A percentile compares a stretch with the other conserved stretches of the same genome.
Conservation (phyloP, 2,329 filamentous ascomycete species). For the Claviceps digitariae region DNA sequence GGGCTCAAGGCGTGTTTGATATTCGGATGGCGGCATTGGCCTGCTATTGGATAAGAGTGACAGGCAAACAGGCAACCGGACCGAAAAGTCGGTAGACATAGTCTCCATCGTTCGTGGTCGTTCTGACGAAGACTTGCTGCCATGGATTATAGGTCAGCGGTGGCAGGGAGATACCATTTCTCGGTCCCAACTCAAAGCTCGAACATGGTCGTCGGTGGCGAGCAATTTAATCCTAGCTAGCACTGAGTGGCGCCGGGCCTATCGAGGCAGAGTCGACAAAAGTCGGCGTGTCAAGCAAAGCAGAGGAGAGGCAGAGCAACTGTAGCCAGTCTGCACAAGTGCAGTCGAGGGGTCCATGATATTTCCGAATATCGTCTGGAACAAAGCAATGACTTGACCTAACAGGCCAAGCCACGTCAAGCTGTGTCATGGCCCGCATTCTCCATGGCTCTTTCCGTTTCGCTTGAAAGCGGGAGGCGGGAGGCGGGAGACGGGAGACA, state of each 20-base stretch:
- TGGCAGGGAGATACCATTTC: neutral
- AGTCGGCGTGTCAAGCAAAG: neutral
- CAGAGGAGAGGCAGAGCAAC: neutral
- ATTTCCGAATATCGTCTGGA: neutral
- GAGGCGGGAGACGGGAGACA: slow-evolving; percentile 1
- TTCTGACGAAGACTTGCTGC: neutral
- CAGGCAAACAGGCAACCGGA: slow-evolving; percentile 7
- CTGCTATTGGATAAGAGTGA: slow-evolving; percentile 3
- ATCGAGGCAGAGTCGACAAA: neutral
- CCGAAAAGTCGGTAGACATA: slow-evolving; percentile 7
- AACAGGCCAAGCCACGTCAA: slow-evolving; percentile 4
- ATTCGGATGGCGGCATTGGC: slow-evolving; percentile 6
- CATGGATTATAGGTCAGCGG: neutral
- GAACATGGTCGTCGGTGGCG: neutral
- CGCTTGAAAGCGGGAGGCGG: neutral
- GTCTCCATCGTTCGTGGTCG: neutral
- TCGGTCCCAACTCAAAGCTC: neutral
- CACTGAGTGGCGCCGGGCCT: neutral
- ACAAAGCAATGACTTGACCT: neutral
- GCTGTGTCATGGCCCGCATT: slow-evolving; percentile 1
- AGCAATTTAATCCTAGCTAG: neutral
- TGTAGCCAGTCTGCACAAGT: neutral
- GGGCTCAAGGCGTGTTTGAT: slow-evolving; percentile 3
- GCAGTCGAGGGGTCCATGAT: neutral
- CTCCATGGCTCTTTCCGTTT: slow-evolving; percentile 5